Evolutionary conservation across 1,284 basidiomycete species (phyloP), one percentile per base, ranked within the genome.

Genomic region (Mycena citricolor): DNA sequence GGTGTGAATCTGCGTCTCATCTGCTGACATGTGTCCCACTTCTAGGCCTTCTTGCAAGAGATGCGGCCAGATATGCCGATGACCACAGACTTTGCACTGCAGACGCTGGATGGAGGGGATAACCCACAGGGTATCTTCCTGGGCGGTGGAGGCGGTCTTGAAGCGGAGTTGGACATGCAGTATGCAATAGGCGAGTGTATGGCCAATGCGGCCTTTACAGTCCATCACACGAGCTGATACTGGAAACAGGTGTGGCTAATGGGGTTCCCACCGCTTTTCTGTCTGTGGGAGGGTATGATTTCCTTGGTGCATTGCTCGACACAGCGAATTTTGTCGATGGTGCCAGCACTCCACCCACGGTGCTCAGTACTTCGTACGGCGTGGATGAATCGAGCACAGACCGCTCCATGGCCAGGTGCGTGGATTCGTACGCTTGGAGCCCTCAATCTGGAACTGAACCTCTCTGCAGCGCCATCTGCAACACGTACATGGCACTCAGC

Each of bases 261-360:
- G 47, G 49, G 21, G 56, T 57, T 11, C 47, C 53, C 11, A 40
- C 43, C 8, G 44, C 50, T 19, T 59, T 57, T 32, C 40, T 55
- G 14, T 49, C 51, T 19, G 47, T 49, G 14, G 56, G 55, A 6
- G 39, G 31, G 13, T 30, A 32, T 5, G 54, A 56, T 25, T 39
- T 44, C 20, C 44, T 32, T 13, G n/a, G 12, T n/a, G 42, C 16
- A 69, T 68, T n/a, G 69, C 65, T 8, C 68, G 69, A 23, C 61
- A 62, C 8, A 72, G 25, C 73, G 5, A 73, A 74, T 1, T 76
- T 68, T 63, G 64, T 51, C 4, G 60, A 68, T 10, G 74, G 75
- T 48, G 35, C 43, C 12, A 54, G 55, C 14, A 75, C 67, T 13
- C 67, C 70, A 72, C 70, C 33, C 77, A 78, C 57, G 67, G 38